Evolutionary conservation across 2,329 filamentous ascomycete genomes (phyloP).

Genomic region (Pseudogymnoascus sp.): DNA sequence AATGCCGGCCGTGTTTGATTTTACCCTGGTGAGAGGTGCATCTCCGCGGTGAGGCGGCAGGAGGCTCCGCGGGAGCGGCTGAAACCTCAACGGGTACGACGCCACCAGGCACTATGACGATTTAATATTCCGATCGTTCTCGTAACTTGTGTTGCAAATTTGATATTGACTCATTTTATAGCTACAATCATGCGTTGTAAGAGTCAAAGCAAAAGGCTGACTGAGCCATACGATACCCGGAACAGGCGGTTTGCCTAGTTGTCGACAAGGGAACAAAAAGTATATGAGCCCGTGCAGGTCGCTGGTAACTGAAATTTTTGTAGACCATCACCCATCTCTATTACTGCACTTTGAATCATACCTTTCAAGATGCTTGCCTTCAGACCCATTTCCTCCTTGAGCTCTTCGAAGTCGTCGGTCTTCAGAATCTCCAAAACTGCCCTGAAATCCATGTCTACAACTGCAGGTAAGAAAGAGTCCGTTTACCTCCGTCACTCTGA

Average conservation of each 20-base stretch:
- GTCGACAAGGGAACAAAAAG: neutral
- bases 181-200: neutral
- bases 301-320: neutral
- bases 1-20: neutral
- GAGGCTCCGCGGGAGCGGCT: neutral
- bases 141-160: neutral
- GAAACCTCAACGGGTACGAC: neutral
- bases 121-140: neutral
- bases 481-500: neutral
- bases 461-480: neutral
- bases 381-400: neutral
- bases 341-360: neutral
- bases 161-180: neutral
- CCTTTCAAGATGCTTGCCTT: conserved; percentile 3
- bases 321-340: neutral
- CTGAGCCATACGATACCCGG: neutral
- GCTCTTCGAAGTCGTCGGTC: neutral
- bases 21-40: neutral
- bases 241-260: neutral
- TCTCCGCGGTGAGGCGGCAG: conserved; percentile 1
- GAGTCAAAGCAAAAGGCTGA: neutral
- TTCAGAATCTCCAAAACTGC: neutral
- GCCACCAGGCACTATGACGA: neutral
- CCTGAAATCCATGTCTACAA: neutral
- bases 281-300: neutral